Evolutionary conservation across 352 stramenopile species (phyloP), one percentile per base, ranked within the genome.

Genomic region (Phytophthora litchii): DNA sequence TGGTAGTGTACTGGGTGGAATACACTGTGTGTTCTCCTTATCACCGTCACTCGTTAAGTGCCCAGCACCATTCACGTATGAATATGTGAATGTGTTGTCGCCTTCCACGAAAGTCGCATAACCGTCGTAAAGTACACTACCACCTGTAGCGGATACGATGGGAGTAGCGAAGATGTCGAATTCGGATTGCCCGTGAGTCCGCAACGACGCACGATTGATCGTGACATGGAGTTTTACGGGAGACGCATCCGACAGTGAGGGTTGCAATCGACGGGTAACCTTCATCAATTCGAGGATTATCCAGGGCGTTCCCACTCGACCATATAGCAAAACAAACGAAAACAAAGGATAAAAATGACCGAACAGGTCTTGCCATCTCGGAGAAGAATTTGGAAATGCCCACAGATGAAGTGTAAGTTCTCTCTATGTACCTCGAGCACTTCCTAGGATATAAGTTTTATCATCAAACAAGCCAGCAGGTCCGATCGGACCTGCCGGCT

Each of bases 131-230:
- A 72, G 25, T 7, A 82, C 61, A 13, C 11, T 50, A 8, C n/a
- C 16, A 10, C 52, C 50, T 11, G 64, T 35, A 2, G 16, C 14
- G 0, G 54, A 67, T 19, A 71, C 42, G 23, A 76, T 43, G 1
- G 64, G 74, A 2, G 63, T 72, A 0, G 62, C 74, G 27, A 74
- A 71, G 3, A 80, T 34, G 19, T 78, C 54, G 21, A 78, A 73
- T 31, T 70, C 43, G 35, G 63, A 60, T 12, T 65, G 37, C 4
- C 74, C 74, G 25, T 73, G 56, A 14, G 78, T n/a, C 9, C 31
- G 11, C 70, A 76, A 62, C 14, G 56, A 61, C 35, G 41, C 21
- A 23, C 67, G 64, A 25, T 78, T 74, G 47, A 69, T 27, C 7
- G 50, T 72, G 51, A 80, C 48, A 10, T 69, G 69, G n/a, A 83